Base-by-base conservation (phyloP, 176 grass and related monocot genomes). In the Carex littledalei region DNA sequence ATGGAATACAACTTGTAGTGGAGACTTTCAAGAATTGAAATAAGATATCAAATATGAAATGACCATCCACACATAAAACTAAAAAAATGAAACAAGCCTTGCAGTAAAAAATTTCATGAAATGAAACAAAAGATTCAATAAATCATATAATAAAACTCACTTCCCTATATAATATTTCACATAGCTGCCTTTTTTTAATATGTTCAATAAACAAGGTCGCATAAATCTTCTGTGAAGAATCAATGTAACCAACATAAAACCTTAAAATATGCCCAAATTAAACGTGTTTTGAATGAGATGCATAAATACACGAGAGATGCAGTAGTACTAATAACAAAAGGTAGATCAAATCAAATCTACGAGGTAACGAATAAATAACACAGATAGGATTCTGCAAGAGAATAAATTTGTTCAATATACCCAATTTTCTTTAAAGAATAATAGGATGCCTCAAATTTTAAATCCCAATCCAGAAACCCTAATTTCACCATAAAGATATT, bases 281-380 rank as follows among this genome's bases (percentile, higher is more conserved):
- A 54, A 31, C 4, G 5, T 55, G 13, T 78, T 78, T 18, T 3
- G 11, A 53, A 52, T 32, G 29, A 56, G 60, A 83, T 66, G 34
- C 57, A 65, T 45, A 52, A 16, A 41, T 21, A 64, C 9, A 37
- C 16, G 12, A 64, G 56, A 14, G 47, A 79, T 78, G 24, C 5
- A 24, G 73, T 78, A 78, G 31, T 32, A 34, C 45, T 47, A 20
- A 57, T 80, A 78, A 54, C 43, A 80, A 41, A 70, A 8, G 8
- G 67, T 39, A 70, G 52, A 79, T 79, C 60, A 41, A 68, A 83
- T 83, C 81, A 83, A 83, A 32, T 66, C 47, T 83, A 18, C 62
- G 15, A 47, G 11, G 15, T 9, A 24, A 67, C 43, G 15, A 34
- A 54, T 31, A 66, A 34, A 83, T 52, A 61, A 82, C 9, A 81